Conservation (phyloP, 805 yeast genomes). For the Candida patagonica region DNA sequence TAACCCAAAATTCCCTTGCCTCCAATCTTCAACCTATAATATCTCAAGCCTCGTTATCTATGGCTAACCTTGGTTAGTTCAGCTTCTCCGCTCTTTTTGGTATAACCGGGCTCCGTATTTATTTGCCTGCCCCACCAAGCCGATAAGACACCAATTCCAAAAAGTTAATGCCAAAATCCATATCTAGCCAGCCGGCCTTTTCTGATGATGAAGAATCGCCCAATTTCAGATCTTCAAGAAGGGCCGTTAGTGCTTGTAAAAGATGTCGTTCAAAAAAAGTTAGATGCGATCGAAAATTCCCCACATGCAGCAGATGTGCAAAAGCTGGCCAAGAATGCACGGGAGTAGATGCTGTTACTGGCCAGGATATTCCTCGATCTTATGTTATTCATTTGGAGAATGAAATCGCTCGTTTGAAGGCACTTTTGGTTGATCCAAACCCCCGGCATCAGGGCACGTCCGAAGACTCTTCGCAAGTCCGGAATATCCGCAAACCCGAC, state of each 20-base stretch:
- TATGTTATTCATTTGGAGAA: constrained; percentile 67
- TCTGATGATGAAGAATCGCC: too few relatives aligned
- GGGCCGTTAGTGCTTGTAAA: constrained; percentile 77
- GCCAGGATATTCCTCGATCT: constrained; percentile 69
- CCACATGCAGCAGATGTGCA: constrained; percentile 53
- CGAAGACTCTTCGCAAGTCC: not conserved
- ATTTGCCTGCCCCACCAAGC: too few relatives aligned
- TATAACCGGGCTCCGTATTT: too few relatives aligned
- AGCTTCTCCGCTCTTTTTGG: too few relatives aligned
- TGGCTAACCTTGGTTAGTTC: too few relatives aligned
- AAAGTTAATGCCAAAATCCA: too few relatives aligned
- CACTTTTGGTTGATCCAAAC: not conserved
- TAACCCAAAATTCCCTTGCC: too few relatives aligned
- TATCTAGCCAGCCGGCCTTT: too few relatives aligned
- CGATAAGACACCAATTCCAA: too few relatives aligned
- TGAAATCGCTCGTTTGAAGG: constrained; percentile 47
- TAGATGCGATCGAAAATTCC: constrained; percentile 60
- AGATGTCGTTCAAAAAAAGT: constrained; percentile 65
- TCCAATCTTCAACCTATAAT: too few relatives aligned
- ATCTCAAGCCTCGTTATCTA: too few relatives aligned
- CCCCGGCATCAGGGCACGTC: not conserved
- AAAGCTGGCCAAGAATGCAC: constrained; percentile 67
- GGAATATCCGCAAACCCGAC: not conserved
- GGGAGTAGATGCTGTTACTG: constrained; percentile 81
- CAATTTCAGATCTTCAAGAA: too few relatives aligned